Conservation (phyloP, 2,329 filamentous ascomycete genomes). For the Orbilia brochopaga region DNA sequence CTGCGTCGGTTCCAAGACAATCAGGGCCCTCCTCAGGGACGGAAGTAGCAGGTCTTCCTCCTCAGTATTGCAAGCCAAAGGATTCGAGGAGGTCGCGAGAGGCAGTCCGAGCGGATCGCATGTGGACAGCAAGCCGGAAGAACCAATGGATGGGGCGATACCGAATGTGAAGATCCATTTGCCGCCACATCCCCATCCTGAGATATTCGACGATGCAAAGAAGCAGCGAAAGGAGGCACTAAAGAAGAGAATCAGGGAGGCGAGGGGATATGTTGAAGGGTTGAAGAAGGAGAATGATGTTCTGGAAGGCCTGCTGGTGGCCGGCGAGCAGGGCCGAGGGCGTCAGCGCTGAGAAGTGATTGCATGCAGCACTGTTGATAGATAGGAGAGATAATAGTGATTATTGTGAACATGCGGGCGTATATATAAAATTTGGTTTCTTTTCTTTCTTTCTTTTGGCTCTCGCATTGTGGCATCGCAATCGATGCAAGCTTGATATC, state of each 20-base stretch:
- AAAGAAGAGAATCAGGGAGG: conserved; percentile 51
- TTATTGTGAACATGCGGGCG: too few relatives aligned
- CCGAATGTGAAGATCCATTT: conserved; percentile 10
- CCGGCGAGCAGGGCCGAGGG: not conserved
- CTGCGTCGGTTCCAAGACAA: conserved; percentile 35
- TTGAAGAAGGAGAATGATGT: conserved; percentile 49
- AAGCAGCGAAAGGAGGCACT: conserved; percentile 50
- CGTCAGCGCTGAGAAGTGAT: not conserved
- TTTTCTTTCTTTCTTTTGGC: too few relatives aligned
- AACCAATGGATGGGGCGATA: conserved; percentile 3
- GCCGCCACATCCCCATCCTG: conserved; percentile 41
- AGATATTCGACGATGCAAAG: conserved; percentile 36
- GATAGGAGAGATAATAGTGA: too few relatives aligned
- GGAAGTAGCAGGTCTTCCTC: conserved; percentile 30
- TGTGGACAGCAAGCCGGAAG: conserved; percentile 14
- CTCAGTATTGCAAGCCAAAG: conserved; percentile 18
- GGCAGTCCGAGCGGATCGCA: conserved; percentile 25
- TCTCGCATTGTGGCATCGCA: too few relatives aligned
- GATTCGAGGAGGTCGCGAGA: conserved; percentile 40
- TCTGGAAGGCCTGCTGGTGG: conserved; percentile 50
- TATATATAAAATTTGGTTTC: not conserved
- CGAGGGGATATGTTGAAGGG: conserved; percentile 45
- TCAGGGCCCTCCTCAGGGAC: conserved; percentile 32
- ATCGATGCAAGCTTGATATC: not conserved
- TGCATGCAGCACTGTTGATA: too few relatives aligned